These are phyloP conservation scores for Ophiocordyceps robertsii DNA, from an alignment of 2,329 filamentous ascomycete species.

Conservation along the genomic window DNA sequence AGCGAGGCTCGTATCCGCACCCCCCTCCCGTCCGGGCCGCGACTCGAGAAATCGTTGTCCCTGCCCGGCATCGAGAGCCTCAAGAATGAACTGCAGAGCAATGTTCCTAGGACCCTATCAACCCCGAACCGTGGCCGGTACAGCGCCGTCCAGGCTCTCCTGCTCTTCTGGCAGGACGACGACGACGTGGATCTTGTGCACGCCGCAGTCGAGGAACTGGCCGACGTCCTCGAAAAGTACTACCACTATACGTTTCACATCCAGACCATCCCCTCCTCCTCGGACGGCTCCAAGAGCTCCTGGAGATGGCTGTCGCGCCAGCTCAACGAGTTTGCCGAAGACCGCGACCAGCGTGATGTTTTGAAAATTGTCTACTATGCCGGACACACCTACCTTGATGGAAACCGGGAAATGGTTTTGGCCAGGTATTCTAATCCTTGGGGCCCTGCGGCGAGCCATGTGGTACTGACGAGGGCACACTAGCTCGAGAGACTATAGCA, in stretches of 20 bases:
- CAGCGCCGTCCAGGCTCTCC: constrained; percentile 34
- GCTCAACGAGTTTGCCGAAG: constrained; percentile 38
- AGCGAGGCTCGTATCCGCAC: constrained; percentile 39
- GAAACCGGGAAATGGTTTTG: constrained; percentile 42
- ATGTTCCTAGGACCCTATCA: constrained; percentile 33
- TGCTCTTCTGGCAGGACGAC: constrained; percentile 45
- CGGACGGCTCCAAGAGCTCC: constrained; percentile 32
- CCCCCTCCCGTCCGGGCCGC: constrained; percentile 41
- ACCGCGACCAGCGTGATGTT: constrained; percentile 39
- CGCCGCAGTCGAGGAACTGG: constrained; percentile 31
- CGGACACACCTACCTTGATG: constrained; percentile 40
- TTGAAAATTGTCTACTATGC: constrained; percentile 47
- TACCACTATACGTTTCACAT: constrained; percentile 38
- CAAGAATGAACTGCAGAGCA: constrained; percentile 38
- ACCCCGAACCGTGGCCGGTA: constrained; percentile 39
- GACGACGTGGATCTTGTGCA: constrained; percentile 26
- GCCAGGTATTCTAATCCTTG: constrained; percentile 30
- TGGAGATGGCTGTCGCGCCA: constrained; percentile 39
- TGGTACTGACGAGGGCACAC: constrained; percentile 7
- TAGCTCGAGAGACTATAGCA: constrained; percentile 33
- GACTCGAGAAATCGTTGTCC: constrained; percentile 35
- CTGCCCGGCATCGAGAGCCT: constrained; percentile 36
- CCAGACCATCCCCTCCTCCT: constrained; percentile 34
- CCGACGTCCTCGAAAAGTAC: constrained; percentile 33
- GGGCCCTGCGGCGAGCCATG: neutral